phyloP scores from a whole-genome alignment of 805 yeast genomes.

The Ogataea salicorniae region DNA sequence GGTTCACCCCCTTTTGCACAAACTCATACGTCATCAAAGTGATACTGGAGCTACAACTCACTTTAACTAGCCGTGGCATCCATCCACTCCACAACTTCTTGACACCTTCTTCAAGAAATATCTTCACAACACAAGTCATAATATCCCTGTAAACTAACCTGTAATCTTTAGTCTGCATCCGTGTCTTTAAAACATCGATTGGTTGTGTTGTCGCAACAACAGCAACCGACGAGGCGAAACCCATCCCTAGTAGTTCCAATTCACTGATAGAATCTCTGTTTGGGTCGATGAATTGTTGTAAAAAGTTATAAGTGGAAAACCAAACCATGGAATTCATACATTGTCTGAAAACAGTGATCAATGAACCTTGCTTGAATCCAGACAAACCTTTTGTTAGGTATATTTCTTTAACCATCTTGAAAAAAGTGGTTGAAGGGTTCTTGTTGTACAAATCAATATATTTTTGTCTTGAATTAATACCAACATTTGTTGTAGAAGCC shows the following conservation, averaged over 20 bases:
- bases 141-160: conserved; percentile 54
- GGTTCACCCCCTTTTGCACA: conserved; percentile 42
- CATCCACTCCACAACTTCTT: conserved; percentile 52
- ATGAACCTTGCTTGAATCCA: conserved; percentile 79
- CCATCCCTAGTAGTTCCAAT: conserved; percentile 35
- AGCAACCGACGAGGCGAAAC: conserved; percentile 62
- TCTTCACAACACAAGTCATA: conserved; percentile 47
- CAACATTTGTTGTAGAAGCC: too few relatives aligned
- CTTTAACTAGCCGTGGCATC: conserved; percentile 64
- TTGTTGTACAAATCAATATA: conserved; percentile 37
- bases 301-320: conserved; percentile 74
- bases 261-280: conserved; percentile 39
- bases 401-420: conserved; percentile 57
- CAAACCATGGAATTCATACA: conserved; percentile 73
- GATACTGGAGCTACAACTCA: conserved; percentile 66
- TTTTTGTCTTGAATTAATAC: conserved; percentile 9
- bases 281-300: conserved; percentile 67
- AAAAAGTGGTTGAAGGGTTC: conserved; percentile 49
- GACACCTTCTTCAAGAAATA: conserved; percentile 42
- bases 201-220: conserved; percentile 84
- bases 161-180: conserved; percentile 78
- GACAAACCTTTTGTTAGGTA: conserved; percentile 64
- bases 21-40: conserved; percentile 59
- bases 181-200: conserved; percentile 77
- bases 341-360: conserved; percentile 80